phyloP scores from a whole-genome alignment of 2,329 filamentous ascomycete species.

The Akanthomyces lecanii region DNA sequence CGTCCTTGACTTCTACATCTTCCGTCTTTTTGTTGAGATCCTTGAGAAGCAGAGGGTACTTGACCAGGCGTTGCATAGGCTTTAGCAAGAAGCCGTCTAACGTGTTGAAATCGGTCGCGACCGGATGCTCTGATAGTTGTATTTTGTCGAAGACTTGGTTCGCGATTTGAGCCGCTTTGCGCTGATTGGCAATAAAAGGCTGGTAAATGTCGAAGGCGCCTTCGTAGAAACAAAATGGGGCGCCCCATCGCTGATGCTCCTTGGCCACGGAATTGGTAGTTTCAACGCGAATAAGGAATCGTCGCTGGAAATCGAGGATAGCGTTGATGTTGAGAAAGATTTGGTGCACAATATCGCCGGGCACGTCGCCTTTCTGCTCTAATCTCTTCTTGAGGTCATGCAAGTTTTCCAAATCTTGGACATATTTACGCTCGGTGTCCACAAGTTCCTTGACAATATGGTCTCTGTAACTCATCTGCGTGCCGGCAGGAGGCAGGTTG shows the following conservation, averaged over 20 bases:
- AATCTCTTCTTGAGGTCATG: slow-evolving; percentile 88
- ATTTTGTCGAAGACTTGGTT: slow-evolving; percentile 86
- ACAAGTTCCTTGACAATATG: slow-evolving; percentile 90
- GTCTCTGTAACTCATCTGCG: slow-evolving; percentile 70
- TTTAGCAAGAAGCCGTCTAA: slow-evolving; percentile 92
- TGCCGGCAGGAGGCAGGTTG: slow-evolving; percentile 46
- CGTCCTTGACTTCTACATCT: slow-evolving; percentile 63
- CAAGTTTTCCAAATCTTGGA: slow-evolving; percentile 91
- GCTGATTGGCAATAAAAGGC: slow-evolving; percentile 95
- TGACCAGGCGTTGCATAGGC: slow-evolving; percentile 91
- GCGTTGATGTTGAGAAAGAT: slow-evolving; percentile 97
- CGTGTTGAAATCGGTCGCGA: slow-evolving; percentile 82
- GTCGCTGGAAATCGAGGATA: slow-evolving; percentile 89
- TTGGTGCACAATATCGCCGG: slow-evolving; percentile 84
- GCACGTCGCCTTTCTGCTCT: slow-evolving; percentile 81
- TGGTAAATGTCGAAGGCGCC: slow-evolving; percentile 90
- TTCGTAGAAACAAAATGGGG: slow-evolving; percentile 80
- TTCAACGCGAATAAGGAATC: slow-evolving; percentile 92
- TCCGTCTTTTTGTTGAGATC: slow-evolving; percentile 84
- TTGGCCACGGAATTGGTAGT: slow-evolving; percentile 83
- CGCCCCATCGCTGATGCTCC: slow-evolving; percentile 84
- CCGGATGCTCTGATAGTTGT: slow-evolving; percentile 66
- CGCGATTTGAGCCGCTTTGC: slow-evolving; percentile 81
- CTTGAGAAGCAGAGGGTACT: slow-evolving; percentile 89
- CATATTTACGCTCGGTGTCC: slow-evolving; percentile 94